Conservation (phyloP, 208 protist genomes). For the Acanthamoeba divionensis region DNA sequence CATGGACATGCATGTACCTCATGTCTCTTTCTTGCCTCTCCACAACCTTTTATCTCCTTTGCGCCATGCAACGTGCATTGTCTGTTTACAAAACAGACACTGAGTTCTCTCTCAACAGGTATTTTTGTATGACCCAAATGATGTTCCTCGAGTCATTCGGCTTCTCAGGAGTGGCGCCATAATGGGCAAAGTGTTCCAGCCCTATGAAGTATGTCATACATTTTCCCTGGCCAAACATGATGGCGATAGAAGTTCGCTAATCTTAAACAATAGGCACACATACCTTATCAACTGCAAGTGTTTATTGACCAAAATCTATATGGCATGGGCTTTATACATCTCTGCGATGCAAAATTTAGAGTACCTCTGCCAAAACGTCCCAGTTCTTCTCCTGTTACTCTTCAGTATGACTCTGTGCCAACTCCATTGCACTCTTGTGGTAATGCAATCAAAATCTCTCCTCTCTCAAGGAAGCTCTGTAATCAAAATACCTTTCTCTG, state of each 20-base stretch:
- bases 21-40: not conserved
- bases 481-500: not conserved
- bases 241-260: slow-evolving; percentile 25
- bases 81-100: not conserved
- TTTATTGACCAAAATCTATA: slow-evolving; percentile 83
- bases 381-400: not conserved
- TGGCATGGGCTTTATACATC: slow-evolving; percentile 76
- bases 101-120: not conserved
- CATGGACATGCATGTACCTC: not conserved
- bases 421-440: not conserved
- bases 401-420: not conserved
- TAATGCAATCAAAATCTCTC: not conserved
- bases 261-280: slow-evolving; percentile 79
- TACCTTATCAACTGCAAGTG: slow-evolving; percentile 81
- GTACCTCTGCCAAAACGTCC: not conserved
- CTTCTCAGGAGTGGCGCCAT: slow-evolving; percentile 69
- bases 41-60: no score
- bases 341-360: slow-evolving; percentile 59
- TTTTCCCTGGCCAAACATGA: not conserved
- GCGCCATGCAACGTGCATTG: not conserved
- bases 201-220: slow-evolving; percentile 64
- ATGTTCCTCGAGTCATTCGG: slow-evolving; percentile 49
- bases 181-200: slow-evolving; percentile 57
- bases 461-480: not conserved
- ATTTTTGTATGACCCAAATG: slow-evolving; percentile 64